phyloP scores from a whole-genome alignment of 305 asterid genomes.

The Rubia balearica region DNA sequence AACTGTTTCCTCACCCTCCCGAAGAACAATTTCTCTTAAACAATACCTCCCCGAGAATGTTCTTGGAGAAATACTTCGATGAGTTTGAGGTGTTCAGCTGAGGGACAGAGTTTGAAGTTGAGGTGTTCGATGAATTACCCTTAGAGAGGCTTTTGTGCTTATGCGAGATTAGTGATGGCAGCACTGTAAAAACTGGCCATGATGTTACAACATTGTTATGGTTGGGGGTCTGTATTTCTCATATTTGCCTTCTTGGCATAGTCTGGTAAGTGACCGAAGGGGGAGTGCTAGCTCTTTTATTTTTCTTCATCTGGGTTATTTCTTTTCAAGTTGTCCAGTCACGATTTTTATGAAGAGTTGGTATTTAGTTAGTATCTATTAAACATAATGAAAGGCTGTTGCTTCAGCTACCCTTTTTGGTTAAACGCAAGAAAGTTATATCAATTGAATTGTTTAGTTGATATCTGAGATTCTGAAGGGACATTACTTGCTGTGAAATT shows the following conservation, averaged over 20 bases:
- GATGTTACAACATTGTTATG: constrained; percentile 23
- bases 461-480: background rate
- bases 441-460: background rate
- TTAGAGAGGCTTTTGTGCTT: no score
- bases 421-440: background rate
- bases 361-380: background rate
- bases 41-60: no score
- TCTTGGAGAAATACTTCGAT: no score
- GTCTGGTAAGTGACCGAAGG: constrained; percentile 60
- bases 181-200: no score
- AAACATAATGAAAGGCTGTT: background rate
- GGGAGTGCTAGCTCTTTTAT: background rate
- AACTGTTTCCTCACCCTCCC: background rate
- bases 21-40: background rate
- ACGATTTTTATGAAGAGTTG: background rate
- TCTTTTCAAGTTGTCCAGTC: background rate
- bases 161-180: no score
- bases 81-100: no score
- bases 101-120: no score
- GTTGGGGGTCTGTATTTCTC: constrained; percentile 95
- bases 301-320: no score
- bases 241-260: constrained; percentile 74
- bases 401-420: background rate
- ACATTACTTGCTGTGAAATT: background rate
- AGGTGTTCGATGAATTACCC: no score